Evolutionary conservation across 441 rosid genomes (phyloP), one percentile per base, ranked within the genome.

Genomic region (Erodium trifolium): DNA sequence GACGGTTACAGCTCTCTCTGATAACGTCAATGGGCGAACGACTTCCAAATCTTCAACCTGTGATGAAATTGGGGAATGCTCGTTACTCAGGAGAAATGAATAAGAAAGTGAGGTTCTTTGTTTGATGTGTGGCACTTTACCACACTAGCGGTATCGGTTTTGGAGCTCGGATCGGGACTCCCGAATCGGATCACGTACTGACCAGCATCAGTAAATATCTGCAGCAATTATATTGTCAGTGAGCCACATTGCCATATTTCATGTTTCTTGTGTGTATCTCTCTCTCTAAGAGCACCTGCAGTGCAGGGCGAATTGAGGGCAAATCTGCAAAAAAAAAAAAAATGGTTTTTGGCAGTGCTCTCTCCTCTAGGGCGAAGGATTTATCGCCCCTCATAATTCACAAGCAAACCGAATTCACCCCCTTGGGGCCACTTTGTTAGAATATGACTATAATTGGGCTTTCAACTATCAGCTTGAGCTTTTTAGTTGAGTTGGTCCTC

Each of bases 181-280:
- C 97, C 99, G 78, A 93, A 93, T 63, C 96, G 87, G 71, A 93
- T 93, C 59, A 81, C 96, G 63, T 93, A 93, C 78, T 93, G 99
- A 14, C 99, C 99, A 77, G 99, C 97, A 84, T 93, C 99, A 23
- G 99, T 91, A 71, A 93, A 85, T 17, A 93, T 84, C 96, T 93
- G 86, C 62, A 82, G 35, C 29, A 65, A 65, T 72, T 69, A 23
- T 31, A 10, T 23, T 43, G 47, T 41, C 47, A 6, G 10, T 41
- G 2, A 11, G 7, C 47, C 7, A 51, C 2, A 51, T 13, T 51
- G 17, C 59, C 59, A 16, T 14, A 53, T 3, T 53, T 53, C 16
- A 53, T 14, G 19, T 53, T 53, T 53, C 12, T 45, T 45, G 51
- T 5, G 39, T 35, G 6, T 35, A 35, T 3, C 39, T 35, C 39